These are phyloP conservation scores for Geoglossum cookeanum DNA, from an alignment of 2,329 filamentous ascomycete genomes.

Conservation along the genomic window DNA sequence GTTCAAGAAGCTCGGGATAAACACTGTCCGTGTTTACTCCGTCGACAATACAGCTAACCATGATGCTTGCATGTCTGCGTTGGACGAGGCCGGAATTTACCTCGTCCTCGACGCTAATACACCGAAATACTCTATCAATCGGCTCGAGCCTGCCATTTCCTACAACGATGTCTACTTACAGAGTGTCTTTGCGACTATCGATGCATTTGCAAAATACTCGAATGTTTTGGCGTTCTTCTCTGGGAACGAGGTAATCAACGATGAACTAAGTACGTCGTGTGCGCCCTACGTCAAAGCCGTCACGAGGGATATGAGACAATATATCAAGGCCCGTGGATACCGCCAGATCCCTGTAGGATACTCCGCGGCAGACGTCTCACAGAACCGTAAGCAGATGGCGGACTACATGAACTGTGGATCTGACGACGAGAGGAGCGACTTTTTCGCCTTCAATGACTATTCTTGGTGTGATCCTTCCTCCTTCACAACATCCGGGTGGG, in stretches of 20 bases:
- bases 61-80: conserved; percentile 64
- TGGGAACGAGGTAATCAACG: conserved; percentile 64
- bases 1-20: conserved; percentile 74
- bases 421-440: conserved; percentile 69
- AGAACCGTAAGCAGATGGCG: conserved; percentile 74
- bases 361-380: conserved; percentile 58
- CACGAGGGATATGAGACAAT: conserved; percentile 58
- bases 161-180: conserved; percentile 81
- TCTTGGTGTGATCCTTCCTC: conserved; percentile 62
- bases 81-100: conserved; percentile 78
- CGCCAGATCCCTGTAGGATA: conserved; percentile 58
- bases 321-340: conserved; percentile 41
- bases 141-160: conserved; percentile 47
- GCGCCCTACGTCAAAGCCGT: conserved; percentile 63
- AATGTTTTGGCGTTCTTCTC: conserved; percentile 82
- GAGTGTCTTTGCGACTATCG: conserved; percentile 72
- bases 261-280: conserved; percentile 40
- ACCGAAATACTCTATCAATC: conserved; percentile 77
- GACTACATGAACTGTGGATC: conserved; percentile 85
- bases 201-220: conserved; percentile 62
- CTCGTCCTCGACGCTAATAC: conserved; percentile 82
- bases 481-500: conserved; percentile 58
- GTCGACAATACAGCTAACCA: conserved; percentile 73
- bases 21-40: conserved; percentile 82
- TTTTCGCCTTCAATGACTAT: conserved; percentile 82